Evolutionary conservation across 371 early-diverging fungal species (phyloP), one percentile per base, ranked within the genome.

Genomic region (Rhizomucor miehei): DNA sequence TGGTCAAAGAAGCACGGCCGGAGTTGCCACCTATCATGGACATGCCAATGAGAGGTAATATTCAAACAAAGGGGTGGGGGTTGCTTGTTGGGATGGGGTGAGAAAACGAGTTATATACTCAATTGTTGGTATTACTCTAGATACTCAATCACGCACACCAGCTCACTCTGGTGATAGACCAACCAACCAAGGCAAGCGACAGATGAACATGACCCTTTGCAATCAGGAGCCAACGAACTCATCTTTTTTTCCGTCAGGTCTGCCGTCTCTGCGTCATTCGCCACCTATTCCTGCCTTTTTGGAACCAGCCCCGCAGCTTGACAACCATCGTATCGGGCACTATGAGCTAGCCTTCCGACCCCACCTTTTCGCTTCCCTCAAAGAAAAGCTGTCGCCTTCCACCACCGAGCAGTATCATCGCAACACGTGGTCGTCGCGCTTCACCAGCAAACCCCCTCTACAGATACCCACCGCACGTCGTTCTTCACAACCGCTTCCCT

Each of bases 231-330:
- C 17, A 52, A 39, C 37, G 52, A 39, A 48, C 24, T 40, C 43
- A 37, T 21, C 47, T 25, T 40, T n/a, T 51, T 17, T 25, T 40
- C 51, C n/a, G 25, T 12, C 50, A 57, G 20, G 20, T 43, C 9
- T 29, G 40, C 24, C 16, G 14, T 14, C 21, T 38, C 40, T 17
- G 21, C 47, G 14, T 10, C 55, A 29, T 21, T 40, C n/a, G 29
- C 59, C 55, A 12, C 46, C 51, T 3, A 43, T 54, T 23, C 62
- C 62, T 34, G 53, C 65, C 13, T 67, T 60, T 39, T 45, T 67
- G 57, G 67, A 67, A 49, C 67, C 67, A 24, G 46, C 54, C 9
- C 63, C 63, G 1, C 67, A 67, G 44, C 52, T 60, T 29, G 51
- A 54, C 48, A 57, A 43, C 35, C 55, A 60, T 54, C 46, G 49